A percentile compares a stretch with the other conserved stretches of the same genome.
Conservation (phyloP, 106 monocot species). For the Acorus gramineus region DNA sequence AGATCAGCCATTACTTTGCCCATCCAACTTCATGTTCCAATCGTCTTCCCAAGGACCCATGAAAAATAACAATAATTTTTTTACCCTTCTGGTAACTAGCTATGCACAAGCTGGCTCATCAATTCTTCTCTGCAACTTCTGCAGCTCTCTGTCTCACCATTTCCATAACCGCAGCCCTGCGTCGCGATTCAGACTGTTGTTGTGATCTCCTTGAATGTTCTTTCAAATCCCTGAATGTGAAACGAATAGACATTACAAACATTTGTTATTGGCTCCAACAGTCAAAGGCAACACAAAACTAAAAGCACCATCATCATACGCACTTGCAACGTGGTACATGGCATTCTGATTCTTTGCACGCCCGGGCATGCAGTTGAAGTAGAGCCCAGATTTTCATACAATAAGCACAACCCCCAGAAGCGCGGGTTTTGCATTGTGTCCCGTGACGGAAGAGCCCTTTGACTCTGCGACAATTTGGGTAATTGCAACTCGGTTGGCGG, state of each 20-base stretch:
- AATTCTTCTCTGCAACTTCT: not conserved
- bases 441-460: constrained; percentile 30
- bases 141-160: constrained; percentile 14
- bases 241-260: no score
- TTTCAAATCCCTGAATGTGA: not conserved
- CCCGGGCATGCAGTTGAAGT: not conserved
- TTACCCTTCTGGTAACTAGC: no score
- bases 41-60: no score
- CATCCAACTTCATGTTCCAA: no score
- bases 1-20: no score
- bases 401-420: constrained; percentile 8
- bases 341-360: constrained; percentile 18
- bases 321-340: constrained; percentile 25
- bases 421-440: constrained; percentile 13
- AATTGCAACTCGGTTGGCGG: not conserved
- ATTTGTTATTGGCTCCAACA: no score
- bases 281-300: no score
- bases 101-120: no score
- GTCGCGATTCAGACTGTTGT: constrained; percentile 13
- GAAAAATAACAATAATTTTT: no score
- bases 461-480: constrained; percentile 11
- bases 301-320: not conserved
- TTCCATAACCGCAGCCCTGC: constrained; percentile 14
- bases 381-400: constrained; percentile 20
- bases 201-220: constrained; percentile 5